Evolutionary conservation across 805 yeast genomes (phyloP), one percentile per base, ranked within the genome.

Genomic region (Candida sphagnicola): DNA sequence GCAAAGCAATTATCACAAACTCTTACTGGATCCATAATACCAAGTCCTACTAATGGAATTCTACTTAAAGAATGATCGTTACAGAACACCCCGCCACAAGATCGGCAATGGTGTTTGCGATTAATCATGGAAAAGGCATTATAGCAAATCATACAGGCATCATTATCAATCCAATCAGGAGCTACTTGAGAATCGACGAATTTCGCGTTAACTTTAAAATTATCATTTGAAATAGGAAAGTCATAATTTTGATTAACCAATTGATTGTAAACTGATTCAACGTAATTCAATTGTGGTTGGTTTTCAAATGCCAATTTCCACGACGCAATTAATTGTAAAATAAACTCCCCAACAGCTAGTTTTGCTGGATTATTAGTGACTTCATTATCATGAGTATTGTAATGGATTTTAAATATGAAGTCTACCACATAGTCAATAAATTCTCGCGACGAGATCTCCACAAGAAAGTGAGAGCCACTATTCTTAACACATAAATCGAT

Each of bases 81-180:
- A 59, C 95, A 82, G 55, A 75, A 91, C 0, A 88, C 96, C 3
- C 97, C 97, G 17, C 99, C 99, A 64, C 99, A 93, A 37, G 95
- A 84, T 38, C 99, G 75, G 61, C 99, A 93, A 62, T 93, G 99
- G 59, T 93, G 99, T 57, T 91, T 89, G 54, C 99, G 74, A 57
- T 86, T 89, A 43, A 90, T 66, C 56, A 91, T 74, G 1, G 93
- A 70, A 55, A 93, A 93, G 12, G 81, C 65, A 30, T 72, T 78
- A 37, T 95, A 88, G 49, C 97, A 88, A 39, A 87, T 79, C 97
- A 93, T 90, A 61, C 99, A 93, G 3, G 87, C 87, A 50, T 88
- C 95, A 8, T 90, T 84, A 54, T 93, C 99, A 16, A 85, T 82
- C 99, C 99, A 93, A 50, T 89, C 97, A 0, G 99, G 98, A 2